Conservation (phyloP, 2,329 filamentous ascomycete species). For the Arthrobotrys megalospora region DNA sequence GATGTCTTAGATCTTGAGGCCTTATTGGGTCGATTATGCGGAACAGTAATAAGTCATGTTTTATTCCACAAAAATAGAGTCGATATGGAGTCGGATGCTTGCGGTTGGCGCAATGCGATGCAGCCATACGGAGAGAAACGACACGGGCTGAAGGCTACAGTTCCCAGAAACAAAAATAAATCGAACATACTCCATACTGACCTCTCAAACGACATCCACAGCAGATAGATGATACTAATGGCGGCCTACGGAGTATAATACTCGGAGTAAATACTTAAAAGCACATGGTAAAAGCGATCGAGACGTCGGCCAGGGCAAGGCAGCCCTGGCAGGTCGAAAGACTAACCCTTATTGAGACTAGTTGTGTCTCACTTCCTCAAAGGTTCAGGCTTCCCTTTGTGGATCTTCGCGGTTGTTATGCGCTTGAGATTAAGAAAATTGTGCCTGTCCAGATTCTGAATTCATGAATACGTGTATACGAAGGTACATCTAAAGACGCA, state of each 20-base stretch:
- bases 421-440: slow-evolving; percentile 42
- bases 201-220: slow-evolving; percentile 31
- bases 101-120: slow-evolving; percentile 43
- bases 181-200: slow-evolving; percentile 5
- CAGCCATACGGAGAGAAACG: slow-evolving; percentile 36
- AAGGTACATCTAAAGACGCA: slow-evolving; percentile 10
- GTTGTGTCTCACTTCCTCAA: slow-evolving; percentile 55
- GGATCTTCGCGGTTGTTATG: slow-evolving; percentile 54
- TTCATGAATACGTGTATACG: too few species aligned
- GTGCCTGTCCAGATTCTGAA: neutral
- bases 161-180: slow-evolving; percentile 25
- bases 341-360: slow-evolving; percentile 33
- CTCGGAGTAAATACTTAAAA: slow-evolving; percentile 45
- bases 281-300: slow-evolving; percentile 40
- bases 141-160: slow-evolving; percentile 30
- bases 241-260: slow-evolving; percentile 42
- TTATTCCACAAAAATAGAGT: slow-evolving; percentile 56
- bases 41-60: slow-evolving; percentile 40
- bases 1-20: slow-evolving; percentile 44
- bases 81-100: slow-evolving; percentile 25
- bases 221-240: slow-evolving; percentile 31
- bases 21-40: slow-evolving; percentile 42
- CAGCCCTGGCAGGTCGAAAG: slow-evolving; percentile 30
- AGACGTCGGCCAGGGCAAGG: slow-evolving; percentile 48
- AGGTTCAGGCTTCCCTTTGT: slow-evolving; percentile 46